These are phyloP conservation scores for Corynascus novoguineensis DNA, from an alignment of 495 filamentous ascomycete genomes.

Conservation along the genomic window DNA sequence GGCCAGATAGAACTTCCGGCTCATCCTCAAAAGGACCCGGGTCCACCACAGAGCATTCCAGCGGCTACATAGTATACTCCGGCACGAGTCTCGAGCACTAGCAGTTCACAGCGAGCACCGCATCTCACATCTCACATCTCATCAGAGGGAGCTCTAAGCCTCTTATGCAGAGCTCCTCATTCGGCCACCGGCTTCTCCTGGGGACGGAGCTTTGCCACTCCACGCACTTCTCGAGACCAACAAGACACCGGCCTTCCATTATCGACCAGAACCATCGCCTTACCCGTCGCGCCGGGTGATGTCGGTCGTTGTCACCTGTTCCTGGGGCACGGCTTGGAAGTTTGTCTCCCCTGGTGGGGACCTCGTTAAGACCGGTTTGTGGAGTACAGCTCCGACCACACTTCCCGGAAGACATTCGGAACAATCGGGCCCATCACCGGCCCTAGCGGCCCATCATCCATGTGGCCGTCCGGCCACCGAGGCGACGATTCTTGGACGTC, in stretches of 20 bases:
- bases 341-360: conserved; percentile 23
- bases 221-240: neutral
- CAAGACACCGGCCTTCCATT: conserved; percentile 1
- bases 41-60: conserved; percentile 1
- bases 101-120: neutral
- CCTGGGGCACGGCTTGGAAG: conserved; percentile 27
- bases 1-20: conserved; percentile 18
- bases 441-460: conserved; percentile 33
- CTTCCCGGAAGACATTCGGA: conserved; percentile 25
- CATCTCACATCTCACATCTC: neutral
- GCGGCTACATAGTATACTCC: neutral
- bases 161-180: neutral
- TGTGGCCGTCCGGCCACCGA: conserved; percentile 44
- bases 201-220: neutral
- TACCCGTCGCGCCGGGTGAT: conserved; percentile 26
- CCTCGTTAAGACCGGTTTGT: conserved; percentile 15
- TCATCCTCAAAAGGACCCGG: conserved; percentile 19
- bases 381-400: conserved; percentile 14
- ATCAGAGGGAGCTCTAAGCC: neutral
- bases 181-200: neutral
- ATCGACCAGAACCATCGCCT: conserved; percentile 7
- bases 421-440: conserved; percentile 24
- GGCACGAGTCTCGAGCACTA: neutral
- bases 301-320: conserved; percentile 21
- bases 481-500: conserved; percentile 43